phyloP scores from a whole-genome alignment of 768 basidiomycete species.

The Lanmaoa pseudosensibilis region DNA sequence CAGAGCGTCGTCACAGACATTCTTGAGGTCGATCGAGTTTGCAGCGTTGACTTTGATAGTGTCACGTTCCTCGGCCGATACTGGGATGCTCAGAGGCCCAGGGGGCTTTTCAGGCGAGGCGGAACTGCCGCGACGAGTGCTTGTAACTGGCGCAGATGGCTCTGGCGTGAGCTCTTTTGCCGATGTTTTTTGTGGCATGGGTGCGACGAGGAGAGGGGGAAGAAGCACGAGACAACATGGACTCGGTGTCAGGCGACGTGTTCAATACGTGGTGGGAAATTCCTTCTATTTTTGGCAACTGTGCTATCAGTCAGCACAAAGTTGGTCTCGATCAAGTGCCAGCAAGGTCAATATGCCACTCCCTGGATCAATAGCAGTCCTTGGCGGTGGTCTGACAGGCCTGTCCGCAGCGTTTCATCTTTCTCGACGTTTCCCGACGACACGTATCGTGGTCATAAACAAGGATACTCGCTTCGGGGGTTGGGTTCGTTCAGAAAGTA shows the following conservation, averaged over 20 bases:
- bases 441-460: conserved; percentile 70
- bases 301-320: not conserved
- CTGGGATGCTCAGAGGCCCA: conserved; percentile 52
- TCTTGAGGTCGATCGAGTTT: conserved; percentile 59
- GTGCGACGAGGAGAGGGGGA: not conserved
- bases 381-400: conserved; percentile 83
- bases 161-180: conserved; percentile 13
- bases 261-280: conserved; percentile 22
- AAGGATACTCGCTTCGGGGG: conserved; percentile 68
- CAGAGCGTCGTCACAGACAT: conserved; percentile 83
- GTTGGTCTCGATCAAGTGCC: not conserved
- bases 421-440: conserved; percentile 57
- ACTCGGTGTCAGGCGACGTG: conserved; percentile 20
- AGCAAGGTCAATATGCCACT: not conserved
- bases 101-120: conserved; percentile 42
- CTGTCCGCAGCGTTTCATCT: conserved; percentile 81
- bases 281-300: conserved; percentile 1
- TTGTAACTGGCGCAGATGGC: conserved; percentile 8
- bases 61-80: conserved; percentile 48
- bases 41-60: conserved; percentile 61
- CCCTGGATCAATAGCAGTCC: conserved; percentile 52
- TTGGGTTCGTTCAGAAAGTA: conserved; percentile 73
- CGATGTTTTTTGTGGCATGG: conserved; percentile 24
- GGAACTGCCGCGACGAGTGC: conserved; percentile 30
- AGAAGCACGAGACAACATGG: not conserved